Base-by-base conservation (phyloP, 768 basidiomycete genomes). In the Hericium coralloides region DNA sequence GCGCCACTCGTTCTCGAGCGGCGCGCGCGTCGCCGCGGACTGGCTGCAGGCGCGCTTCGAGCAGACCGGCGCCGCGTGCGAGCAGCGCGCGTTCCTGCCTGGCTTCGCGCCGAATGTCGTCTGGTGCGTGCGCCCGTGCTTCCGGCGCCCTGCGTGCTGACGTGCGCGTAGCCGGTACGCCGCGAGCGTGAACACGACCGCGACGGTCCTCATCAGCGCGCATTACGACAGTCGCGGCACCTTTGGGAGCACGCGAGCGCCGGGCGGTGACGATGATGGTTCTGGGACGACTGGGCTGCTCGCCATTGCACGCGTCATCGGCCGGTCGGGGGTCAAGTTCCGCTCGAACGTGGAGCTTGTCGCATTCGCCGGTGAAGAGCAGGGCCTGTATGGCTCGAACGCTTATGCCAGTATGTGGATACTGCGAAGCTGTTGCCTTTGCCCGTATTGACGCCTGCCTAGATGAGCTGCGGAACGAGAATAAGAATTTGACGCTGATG, bases 181-280 rank as follows among this genome's bases (percentile, higher is more conserved):
- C 2, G 69, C 81, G 7, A 70, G 73, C n/a, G 73, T 72, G 47
- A 73, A 84, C 38, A 83, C 83, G 2, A 82, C 75, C 38, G 76
- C 83, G 25, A 84, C 77, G 1, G 81, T 93, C 45, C 74, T 97
- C 50, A 73, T 95, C 53, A 86, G 86, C 56, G 90, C 85, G 2
- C 94, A 95, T 68, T 97, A 95, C 66, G 92, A 97, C 67, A 91
- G 88, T 48, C 85, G 93, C 38, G 93, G 93, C 17, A 88, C 88
- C 0, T 95, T 92, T 67, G 94, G 93, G 12, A 82, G 74, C 60
- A 77, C 76, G 14, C 78, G 85, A 37, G 86, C 81, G 38, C 87
- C 79, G 0, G 84, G 84, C 15, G 84, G 75, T 4, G 81, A 86
- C 60, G 84, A 86, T 60, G 82, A 85, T 61, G 83, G 79, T 8